Evolutionary conservation across 1,284 basidiomycete species (phyloP), one percentile per base, ranked within the genome.

Genomic region (Mrakiaceae sp.): DNA sequence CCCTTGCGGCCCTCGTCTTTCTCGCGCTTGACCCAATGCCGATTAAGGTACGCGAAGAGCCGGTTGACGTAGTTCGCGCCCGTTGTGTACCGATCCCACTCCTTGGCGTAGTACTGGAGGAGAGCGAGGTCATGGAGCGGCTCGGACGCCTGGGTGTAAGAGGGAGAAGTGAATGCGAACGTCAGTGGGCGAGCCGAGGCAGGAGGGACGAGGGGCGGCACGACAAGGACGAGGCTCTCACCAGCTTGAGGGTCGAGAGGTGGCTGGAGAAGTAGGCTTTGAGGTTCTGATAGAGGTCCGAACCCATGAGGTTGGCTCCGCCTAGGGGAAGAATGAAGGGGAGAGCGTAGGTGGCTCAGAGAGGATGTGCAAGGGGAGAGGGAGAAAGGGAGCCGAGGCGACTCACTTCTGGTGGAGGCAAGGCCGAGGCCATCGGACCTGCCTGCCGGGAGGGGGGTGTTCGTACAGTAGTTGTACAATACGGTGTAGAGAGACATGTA

Each of bases 1-100:
- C 88, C 87, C 78, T 94, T 98, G 72, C 92, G 84, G 5, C 96
- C 96, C 75, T 99, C 95, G 72, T 98, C 96, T 74, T 95, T 87
- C 76, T 98, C 94, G 56, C 95, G 85, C 79, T 96, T 97, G 59
- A 99, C 94, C 96, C 96, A 99, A 78, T 98, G 93, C 66, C 95
- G 89, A 76, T 98, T 98, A 67, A 98, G 84, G 77, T 98, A 98
- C 27, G 90, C 88, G 80, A 98, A 98, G 53, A 98, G 79, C 67
- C 93, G 86, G 74, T 96, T 93, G 73, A 98, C 87, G 75, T 94
- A 98, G 75, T 90, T 92, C 8, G 95, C 93, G 66, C 95, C 95
- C 0, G 87, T 92, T 0, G 95, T 98, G 78, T 97, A 98, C 53
- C 92, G 83, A 73, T 93, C 88, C 95, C 96, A 98, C 75, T 97